Evolutionary conservation across 257 asterid genomes (phyloP).

Genomic region (Plantago elongata): DNA sequence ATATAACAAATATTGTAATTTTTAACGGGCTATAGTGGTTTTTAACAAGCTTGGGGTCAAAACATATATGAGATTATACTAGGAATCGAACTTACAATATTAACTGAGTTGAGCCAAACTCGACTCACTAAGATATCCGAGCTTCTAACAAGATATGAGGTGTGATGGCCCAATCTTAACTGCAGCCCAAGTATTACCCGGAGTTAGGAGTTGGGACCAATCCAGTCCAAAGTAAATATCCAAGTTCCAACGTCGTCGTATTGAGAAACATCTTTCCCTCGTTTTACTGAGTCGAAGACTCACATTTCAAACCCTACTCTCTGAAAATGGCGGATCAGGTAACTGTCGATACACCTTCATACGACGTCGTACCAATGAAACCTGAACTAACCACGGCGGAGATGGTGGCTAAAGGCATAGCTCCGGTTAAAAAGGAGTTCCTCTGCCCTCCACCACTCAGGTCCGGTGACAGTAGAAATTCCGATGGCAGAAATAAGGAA

Average conservation of each 20-base stretch:
- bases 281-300: no score
- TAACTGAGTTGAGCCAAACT: no score
- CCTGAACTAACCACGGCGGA: slow-evolving; percentile 39
- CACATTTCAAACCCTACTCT: slow-evolving; percentile 31
- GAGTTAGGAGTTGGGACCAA: background rate
- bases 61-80: no score
- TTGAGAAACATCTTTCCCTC: background rate
- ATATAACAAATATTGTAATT: no score
- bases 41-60: no score
- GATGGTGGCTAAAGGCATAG: slow-evolving; percentile 77
- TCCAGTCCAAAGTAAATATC: background rate
- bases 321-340: slow-evolving; percentile 34
- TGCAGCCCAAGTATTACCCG: no score
- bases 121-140: no score
- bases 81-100: no score
- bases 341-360: slow-evolving; percentile 7
- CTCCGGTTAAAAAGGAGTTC: slow-evolving; percentile 72
- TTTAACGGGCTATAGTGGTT: no score
- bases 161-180: no score
- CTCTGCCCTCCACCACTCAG: slow-evolving; percentile 67
- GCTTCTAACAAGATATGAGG: no score
- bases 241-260: slow-evolving; percentile 15
- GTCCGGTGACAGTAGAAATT: slow-evolving; percentile 10
- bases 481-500: slow-evolving; percentile 17
- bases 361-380: slow-evolving; percentile 13